phyloP scores from a whole-genome alignment of 2,329 filamentous ascomycete species.

The Didymella pomorum region DNA sequence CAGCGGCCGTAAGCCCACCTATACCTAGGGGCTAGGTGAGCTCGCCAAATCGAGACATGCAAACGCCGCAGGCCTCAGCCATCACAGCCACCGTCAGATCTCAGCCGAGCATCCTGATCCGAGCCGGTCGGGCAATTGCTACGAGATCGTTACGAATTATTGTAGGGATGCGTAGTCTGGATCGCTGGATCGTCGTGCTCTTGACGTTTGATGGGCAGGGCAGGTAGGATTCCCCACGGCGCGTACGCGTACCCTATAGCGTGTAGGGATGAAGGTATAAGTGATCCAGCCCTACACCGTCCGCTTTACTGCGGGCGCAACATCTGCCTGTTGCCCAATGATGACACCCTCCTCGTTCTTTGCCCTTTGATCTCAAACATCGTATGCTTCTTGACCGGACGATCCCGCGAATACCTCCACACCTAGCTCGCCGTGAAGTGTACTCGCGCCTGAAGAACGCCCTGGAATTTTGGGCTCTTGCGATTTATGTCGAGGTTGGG shows the following conservation, averaged over 20 bases:
- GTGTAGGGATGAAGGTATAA: background rate
- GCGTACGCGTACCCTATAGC: constrained; percentile 1
- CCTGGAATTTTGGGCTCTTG: no score
- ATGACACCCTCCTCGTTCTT: no score
- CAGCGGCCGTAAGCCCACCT: background rate
- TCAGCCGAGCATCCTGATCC: no score
- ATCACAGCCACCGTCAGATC: background rate
- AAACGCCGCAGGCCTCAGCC: background rate
- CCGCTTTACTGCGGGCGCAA: no score
- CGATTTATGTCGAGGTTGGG: no score
- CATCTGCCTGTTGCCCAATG: no score
- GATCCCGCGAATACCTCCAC: no score
- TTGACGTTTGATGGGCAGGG: background rate
- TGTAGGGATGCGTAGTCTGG: background rate
- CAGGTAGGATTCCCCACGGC: background rate
- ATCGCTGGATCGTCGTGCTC: background rate
- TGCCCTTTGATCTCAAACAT: no score
- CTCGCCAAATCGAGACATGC: background rate
- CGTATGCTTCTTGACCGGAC: no score
- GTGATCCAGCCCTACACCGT: background rate
- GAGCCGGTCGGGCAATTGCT: background rate
- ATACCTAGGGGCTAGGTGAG: no score
- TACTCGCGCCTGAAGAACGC: no score
- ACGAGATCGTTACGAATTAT: background rate
- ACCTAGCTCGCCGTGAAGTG: no score